Evolutionary conservation across 176 grass and related monocot genomes (phyloP), one percentile per base, ranked within the genome.

Genomic region (Panicum miliaceum): DNA sequence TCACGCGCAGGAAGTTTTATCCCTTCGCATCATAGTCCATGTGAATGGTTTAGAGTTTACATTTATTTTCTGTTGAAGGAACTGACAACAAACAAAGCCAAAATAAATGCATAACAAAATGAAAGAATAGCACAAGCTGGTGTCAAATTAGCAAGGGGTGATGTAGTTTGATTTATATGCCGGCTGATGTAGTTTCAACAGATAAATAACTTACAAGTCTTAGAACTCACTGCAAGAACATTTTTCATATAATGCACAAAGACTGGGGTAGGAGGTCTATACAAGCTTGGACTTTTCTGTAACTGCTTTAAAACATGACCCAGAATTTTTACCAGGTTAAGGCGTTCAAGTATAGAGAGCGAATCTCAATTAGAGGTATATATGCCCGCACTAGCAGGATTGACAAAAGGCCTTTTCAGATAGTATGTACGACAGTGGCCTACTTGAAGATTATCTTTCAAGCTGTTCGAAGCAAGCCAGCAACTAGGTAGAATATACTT

Each of bases 401-500:
- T 25, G 32, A 80, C 43, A 2, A 57, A 73, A 67, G 29, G 22
- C 26, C 13, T 61, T 84, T 84, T 81, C 26, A 54, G 16, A 60
- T 29, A 81, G 47, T 57, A n/a, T 13, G 47, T 16, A 50, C 13
- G 58, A 20, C 13, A 56, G 9, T 88, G 62, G 43, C 71, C 77
- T 63, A 63, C 47, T 68, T 25, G 45, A 71, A 8, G 20, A 1
- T 64, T 54, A 16, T 81, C 71, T 64, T 77, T 26, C 32, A 75
- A 82, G 27, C 64, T 22, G 73, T 22, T 68, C 50, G 40, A 68
- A 85, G 54, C 71, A 73, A 86, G 58, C 53, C 77, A 78, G 43
- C 73, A 77, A 73, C 41, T 61, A 57, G 7, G 13, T 59, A 81
- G 82, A 91, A 88, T 91, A 84, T 85, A 84, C 76, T 68, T 1